A percentile compares a stretch with the other conserved stretches of the same genome.
phyloP scores from a whole-genome alignment of 2,329 filamentous ascomycete species.

The Paradendryphiella salina region DNA sequence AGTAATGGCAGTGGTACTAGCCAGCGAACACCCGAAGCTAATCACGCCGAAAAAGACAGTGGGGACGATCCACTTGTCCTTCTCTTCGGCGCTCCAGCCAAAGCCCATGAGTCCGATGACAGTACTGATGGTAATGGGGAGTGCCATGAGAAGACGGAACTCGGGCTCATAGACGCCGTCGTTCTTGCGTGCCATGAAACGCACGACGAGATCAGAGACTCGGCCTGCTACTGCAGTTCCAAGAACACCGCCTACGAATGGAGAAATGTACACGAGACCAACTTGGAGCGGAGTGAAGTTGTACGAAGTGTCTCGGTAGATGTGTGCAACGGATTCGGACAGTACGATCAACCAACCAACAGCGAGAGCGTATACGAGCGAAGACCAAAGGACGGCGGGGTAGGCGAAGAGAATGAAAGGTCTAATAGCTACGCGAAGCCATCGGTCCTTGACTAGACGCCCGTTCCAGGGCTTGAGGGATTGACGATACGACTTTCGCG shows the following conservation, averaged over 20 bases:
- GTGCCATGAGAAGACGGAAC: slow-evolving; percentile 67
- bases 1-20: slow-evolving; percentile 88
- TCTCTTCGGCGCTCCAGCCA: slow-evolving; percentile 82
- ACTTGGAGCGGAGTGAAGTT: slow-evolving; percentile 80
- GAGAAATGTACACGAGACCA: slow-evolving; percentile 85
- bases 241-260: slow-evolving; percentile 72
- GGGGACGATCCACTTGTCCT: slow-evolving; percentile 84
- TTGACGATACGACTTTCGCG: slow-evolving; percentile 71
- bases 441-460: slow-evolving; percentile 71
- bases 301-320: slow-evolving; percentile 75
- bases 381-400: slow-evolving; percentile 85
- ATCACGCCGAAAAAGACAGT: slow-evolving; percentile 91
- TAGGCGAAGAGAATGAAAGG: slow-evolving; percentile 88
- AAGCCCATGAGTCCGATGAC: slow-evolving; percentile 90
- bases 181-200: slow-evolving; percentile 78
- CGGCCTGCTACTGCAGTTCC: slow-evolving; percentile 92
- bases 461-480: slow-evolving; percentile 79
- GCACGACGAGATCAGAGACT: slow-evolving; percentile 82
- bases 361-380: slow-evolving; percentile 81
- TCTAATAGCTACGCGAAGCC: slow-evolving; percentile 74
- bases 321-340: slow-evolving; percentile 80
- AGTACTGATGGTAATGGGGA: slow-evolving; percentile 77
- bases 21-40: slow-evolving; percentile 88
- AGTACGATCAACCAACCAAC: slow-evolving; percentile 96
- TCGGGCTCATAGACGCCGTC: slow-evolving; percentile 96